A percentile compares a stretch with the other conserved stretches of the same genome.
phyloP scores from a whole-genome alignment of 108 stramenopile genomes.

The Parietichytrium sp. region DNA sequence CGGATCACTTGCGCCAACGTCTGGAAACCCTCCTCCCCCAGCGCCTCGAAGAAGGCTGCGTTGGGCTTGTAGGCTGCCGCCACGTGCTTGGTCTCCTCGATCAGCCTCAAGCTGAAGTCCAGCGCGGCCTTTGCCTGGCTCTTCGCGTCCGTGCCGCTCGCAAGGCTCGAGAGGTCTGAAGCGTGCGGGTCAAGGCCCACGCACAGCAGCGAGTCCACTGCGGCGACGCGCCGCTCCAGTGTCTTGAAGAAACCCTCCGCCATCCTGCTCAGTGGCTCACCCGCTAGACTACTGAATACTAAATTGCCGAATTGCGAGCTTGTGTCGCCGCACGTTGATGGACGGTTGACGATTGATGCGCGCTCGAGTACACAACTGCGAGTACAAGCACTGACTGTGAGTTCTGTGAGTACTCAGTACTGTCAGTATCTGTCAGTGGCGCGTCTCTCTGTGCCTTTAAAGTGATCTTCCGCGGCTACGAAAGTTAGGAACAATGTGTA shows the following conservation, averaged over 20 bases:
- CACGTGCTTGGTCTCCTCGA: constrained; percentile 75
- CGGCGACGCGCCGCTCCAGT: constrained; percentile 53
- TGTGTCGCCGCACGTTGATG: too few species aligned
- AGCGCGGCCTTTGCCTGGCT: constrained; percentile 66
- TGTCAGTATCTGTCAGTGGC: too few species aligned
- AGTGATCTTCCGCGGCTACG: too few species aligned
- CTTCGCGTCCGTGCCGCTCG: neutral
- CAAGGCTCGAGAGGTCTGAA: constrained; percentile 57
- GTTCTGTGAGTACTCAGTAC: too few species aligned
- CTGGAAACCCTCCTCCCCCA: constrained; percentile 73
- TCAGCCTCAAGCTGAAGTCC: constrained; percentile 82
- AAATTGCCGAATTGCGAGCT: too few species aligned
- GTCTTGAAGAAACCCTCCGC: neutral
- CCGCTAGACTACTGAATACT: too few species aligned
- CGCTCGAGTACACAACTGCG: too few species aligned
- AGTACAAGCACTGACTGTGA: too few species aligned
- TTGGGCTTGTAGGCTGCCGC: constrained; percentile 94
- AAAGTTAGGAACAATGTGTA: too few species aligned
- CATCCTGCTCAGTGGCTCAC: too few species aligned
- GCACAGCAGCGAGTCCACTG: constrained; percentile 81
- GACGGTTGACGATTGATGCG: too few species aligned
- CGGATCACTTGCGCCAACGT: constrained; percentile 74
- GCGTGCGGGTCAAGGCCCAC: constrained; percentile 93
- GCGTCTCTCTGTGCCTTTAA: too few species aligned
- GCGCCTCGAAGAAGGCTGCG: constrained; percentile 94